Evolutionary conservation across 768 basidiomycete species (phyloP), one percentile per base, ranked within the genome.

Genomic region (Coprinopsis cinerea): DNA sequence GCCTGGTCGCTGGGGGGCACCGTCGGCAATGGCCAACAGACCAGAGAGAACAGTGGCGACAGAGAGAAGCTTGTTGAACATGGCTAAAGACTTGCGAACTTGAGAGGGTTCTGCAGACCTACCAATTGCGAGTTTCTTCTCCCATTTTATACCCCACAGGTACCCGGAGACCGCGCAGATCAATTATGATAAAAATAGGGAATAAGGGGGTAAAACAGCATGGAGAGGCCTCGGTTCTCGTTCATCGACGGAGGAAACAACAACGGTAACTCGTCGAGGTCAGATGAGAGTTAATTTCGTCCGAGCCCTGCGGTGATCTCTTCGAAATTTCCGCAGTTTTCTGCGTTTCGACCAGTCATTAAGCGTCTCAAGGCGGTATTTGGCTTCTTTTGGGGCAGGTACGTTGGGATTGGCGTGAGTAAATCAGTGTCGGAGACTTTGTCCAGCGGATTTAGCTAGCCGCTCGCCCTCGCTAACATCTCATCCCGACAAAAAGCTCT

Each of bases 1-100:
- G 13, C 9, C 17, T 43, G 41, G 41, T 26, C 41, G 22, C 41
- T 43, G 41, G 4, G 41, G 41, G 24, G 44, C 44, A 9, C n/a
- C n/a, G n/a, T n/a, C n/a, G n/a, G 44, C 44, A 45, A 18, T 32
- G n/a, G 44, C 44, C 14, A 27, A 27, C 4, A 45, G 27, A 32
- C 9, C 44, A 4, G 44, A 27, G 4, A 45, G 27, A n/a, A 45
- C 13, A 17, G 44, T 28, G 4, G 20, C 27, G 28, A 18, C 22
- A 32, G 44, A 28, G 28, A 45, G 27, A 45, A 45, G 44, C 4
- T 27, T 7, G 27, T 45, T 45, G 27, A 45, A 45, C 44, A 45
- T 45, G 44, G 41, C 24, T 24, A 23, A 11, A 39, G 18, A 32
- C 30, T 18, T 39, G 11, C 17, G 41, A 43, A 43, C 22, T 43